These are phyloP conservation scores for Fraxinus latifolia DNA, from an alignment of 305 asterid genomes.

Conservation along the genomic window DNA sequence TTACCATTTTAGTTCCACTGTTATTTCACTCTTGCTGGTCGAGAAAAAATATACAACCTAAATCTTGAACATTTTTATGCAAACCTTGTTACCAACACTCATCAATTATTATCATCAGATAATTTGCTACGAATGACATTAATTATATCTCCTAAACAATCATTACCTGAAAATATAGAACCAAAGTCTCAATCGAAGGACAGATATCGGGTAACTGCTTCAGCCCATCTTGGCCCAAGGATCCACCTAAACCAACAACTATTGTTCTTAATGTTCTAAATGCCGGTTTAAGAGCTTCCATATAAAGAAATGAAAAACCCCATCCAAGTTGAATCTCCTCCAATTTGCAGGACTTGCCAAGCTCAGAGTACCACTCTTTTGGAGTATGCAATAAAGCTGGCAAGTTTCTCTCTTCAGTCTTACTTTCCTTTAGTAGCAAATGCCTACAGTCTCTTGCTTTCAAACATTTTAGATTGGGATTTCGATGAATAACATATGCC, in stretches of 20 bases:
- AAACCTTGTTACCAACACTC: conserved; percentile 3
- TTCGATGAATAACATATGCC: conserved; percentile 49
- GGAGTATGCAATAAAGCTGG: conserved; percentile 27
- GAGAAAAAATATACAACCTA: conserved; percentile 10
- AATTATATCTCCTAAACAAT: conserved; percentile 2
- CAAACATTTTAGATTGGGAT: conserved; percentile 54
- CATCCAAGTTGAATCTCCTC: conserved; percentile 83
- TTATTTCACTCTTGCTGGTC: neutral
- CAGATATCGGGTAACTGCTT: conserved; percentile 55
- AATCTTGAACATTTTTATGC: conserved; percentile 5
- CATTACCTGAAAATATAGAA: conserved; percentile 80
- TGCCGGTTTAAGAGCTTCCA: conserved; percentile 64
- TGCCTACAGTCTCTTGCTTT: conserved; percentile 70
- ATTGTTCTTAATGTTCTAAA: conserved; percentile 50
- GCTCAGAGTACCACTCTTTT: conserved; percentile 42
- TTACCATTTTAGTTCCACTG: neutral
- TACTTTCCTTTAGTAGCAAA: conserved; percentile 40
- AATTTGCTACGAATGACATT: neutral
- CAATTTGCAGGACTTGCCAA: conserved; percentile 59
- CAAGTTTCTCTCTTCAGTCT: conserved; percentile 29
- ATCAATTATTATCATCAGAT: conserved; percentile 19
- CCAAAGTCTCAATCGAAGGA: conserved; percentile 69
- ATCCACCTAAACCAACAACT: conserved; percentile 79
- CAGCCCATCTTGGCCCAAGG: conserved; percentile 71
- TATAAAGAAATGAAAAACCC: conserved; percentile 70